Evolutionary conservation across 768 basidiomycete genomes (phyloP).

Genomic region (Agrocybe praecox): DNA sequence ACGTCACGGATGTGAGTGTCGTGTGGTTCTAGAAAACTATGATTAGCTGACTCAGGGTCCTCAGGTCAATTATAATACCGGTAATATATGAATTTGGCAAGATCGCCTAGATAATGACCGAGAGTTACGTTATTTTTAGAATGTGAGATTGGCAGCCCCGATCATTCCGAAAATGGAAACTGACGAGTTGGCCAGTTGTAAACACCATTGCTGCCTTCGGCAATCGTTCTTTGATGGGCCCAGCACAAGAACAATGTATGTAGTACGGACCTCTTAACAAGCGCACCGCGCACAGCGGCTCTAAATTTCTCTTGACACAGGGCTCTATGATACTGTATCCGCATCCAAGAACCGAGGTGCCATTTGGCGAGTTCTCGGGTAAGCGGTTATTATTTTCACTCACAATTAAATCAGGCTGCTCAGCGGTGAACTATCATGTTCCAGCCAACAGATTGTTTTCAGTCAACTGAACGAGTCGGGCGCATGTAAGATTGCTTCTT

Average conservation of each 20-base stretch:
- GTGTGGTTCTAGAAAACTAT: not conserved
- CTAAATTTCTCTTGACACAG: constrained; percentile 23
- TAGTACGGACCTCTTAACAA: constrained; percentile 5
- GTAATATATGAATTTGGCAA: constrained; percentile 22
- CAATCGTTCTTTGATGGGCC: constrained; percentile 57
- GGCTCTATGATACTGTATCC: constrained; percentile 50
- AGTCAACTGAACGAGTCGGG: constrained; percentile 44
- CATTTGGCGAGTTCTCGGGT: constrained; percentile 58
- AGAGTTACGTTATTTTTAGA: constrained; percentile 3
- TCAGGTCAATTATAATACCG: constrained; percentile 54
- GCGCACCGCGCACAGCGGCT: not conserved
- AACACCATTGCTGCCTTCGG: constrained; percentile 41
- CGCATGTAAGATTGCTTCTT: constrained; percentile 29
- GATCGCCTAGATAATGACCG: not conserved
- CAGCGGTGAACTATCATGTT: too few species aligned
- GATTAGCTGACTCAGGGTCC: not conserved
- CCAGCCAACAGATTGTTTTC: constrained; percentile 62
- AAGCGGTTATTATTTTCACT: too few species aligned
- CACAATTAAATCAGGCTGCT: too few species aligned
- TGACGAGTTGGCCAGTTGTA: constrained; percentile 35
- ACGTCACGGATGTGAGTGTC: constrained; percentile 51
- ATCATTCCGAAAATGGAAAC: constrained; percentile 1
- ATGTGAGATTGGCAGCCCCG: constrained; percentile 6
- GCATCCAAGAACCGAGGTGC: constrained; percentile 49
- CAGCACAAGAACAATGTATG: constrained; percentile 57